Evolutionary conservation across 1,284 basidiomycete genomes (phyloP), one percentile per base, ranked within the genome.

Genomic region (Austropuccinia psidii): DNA sequence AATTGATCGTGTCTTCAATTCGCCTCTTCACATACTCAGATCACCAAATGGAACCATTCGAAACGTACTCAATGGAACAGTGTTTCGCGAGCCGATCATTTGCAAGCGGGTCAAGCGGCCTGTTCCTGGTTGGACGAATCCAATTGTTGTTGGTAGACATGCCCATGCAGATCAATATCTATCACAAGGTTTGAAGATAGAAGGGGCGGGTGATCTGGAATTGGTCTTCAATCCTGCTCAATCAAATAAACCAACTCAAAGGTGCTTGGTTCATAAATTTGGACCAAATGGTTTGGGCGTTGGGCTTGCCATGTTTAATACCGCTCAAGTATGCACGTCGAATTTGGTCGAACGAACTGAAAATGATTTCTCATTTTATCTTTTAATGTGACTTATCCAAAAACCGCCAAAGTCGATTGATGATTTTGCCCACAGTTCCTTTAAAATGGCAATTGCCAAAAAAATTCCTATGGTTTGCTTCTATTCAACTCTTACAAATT

Each of bases 11-110:
- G n/a, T 19, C 35, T 33, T 33, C 19, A 19, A 8, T 9, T 24
- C 7, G 19, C 31, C 54, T 24, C 7, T 62, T 43, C 13, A 8
- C 24, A 27, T 13, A 33, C 27, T 33, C 21, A 72, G 68, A 45
- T 72, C 68, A 19, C 68, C 68, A 13, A 72, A 72, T 24, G 68
- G 68, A 27, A 72, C 68, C 4, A 93, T 97, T 82, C 90, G 94
- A 78, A 98, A 97, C 82, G 94, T 96, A 79, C 88, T 98, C 66
- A 93, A 93, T 61, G 95, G 95, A 68, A 98, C 95, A 39, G 95
- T 98, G 75, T 98, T 98, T 88, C 89, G 95, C 77, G 95, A 97
- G 82, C 96, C 96, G 77, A 98, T 98, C 83, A 88, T 98, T 79
- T 86, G 98, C 57, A 81, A 89, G 67, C 87, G 89, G 77, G 90